A percentile compares a stretch with the other conserved stretches of the same genome.
phyloP scores from a whole-genome alignment of 2,329 filamentous ascomycete species.

The Colletotrichum orchidophilum region DNA sequence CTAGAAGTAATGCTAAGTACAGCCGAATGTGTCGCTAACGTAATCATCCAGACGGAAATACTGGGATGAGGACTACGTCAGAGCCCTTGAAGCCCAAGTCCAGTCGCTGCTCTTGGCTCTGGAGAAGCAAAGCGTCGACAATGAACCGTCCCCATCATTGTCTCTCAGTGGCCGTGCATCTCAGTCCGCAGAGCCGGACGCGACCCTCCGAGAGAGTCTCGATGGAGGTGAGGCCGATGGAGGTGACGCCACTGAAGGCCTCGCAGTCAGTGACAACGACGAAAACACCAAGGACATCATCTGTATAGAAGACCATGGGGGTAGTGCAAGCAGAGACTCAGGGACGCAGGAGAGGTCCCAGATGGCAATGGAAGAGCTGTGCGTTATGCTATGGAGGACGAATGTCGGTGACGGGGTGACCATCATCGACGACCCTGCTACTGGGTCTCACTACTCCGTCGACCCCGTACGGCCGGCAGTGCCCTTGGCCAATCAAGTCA shows the following conservation, averaged over 20 bases:
- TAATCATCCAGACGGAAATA: conserved; percentile 31
- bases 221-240: neutral
- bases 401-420: conserved; percentile 35
- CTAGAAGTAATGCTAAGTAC: neutral
- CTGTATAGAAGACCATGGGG: neutral
- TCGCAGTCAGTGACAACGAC: neutral
- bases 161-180: conserved; percentile 1
- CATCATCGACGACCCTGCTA: conserved; percentile 31
- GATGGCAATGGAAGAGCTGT: conserved; percentile 34
- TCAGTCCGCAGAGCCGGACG: neutral
- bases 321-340: neutral
- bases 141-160: conserved; percentile 7
- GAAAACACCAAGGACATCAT: neutral
- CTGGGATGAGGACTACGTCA: conserved; percentile 36
- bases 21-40: neutral
- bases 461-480: neutral
- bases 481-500: neutral
- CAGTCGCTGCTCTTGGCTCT: conserved; percentile 31
- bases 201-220: neutral
- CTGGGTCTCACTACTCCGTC: conserved; percentile 24
- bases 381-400: conserved; percentile 35
- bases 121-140: conserved; percentile 20
- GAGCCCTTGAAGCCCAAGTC: conserved; percentile 34
- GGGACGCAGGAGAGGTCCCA: conserved; percentile 25
- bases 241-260: neutral